phyloP scores from a whole-genome alignment of 352 stramenopile species.

The Phytophthora brassicae region DNA sequence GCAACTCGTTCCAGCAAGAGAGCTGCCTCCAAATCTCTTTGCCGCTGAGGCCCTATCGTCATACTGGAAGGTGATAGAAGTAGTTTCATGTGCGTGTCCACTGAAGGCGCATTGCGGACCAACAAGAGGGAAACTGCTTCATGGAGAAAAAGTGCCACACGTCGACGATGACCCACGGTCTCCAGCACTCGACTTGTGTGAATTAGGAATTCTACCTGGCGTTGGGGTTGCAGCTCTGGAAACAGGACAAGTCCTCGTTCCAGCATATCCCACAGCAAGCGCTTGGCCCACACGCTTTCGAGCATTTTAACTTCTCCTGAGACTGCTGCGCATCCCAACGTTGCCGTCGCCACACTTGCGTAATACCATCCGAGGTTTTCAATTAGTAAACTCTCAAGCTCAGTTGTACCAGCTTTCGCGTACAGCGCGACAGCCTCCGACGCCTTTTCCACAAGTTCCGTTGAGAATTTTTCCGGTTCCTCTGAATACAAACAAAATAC shows the following conservation, averaged over 20 bases:
- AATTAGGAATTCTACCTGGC: conserved; percentile 69
- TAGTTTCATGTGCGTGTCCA: conserved; percentile 18
- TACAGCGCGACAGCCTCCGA: conserved; percentile 76
- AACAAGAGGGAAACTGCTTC: conserved; percentile 62
- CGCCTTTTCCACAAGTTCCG: conserved; percentile 79
- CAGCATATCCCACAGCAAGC: conserved; percentile 66
- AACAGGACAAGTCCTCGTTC: conserved; percentile 61
- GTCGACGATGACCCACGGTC: conserved; percentile 52
- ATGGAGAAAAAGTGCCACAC: conserved; percentile 73
- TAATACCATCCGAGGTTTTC: conserved; percentile 79
- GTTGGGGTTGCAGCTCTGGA: conserved; percentile 44
- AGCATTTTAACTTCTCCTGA: conserved; percentile 40
- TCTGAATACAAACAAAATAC: conserved; percentile 61
- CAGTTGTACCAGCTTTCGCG: conserved; percentile 54
- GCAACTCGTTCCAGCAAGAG: conserved; percentile 56
- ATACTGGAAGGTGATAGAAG: conserved; percentile 30
- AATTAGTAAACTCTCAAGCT: conserved; percentile 75
- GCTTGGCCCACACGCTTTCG: conserved; percentile 72
- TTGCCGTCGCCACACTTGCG: conserved; percentile 36
- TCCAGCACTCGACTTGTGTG: conserved; percentile 72
- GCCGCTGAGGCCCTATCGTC: conserved; percentile 24
- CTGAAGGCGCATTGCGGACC: conserved; percentile 25
- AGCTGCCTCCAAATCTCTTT: conserved; percentile 60
- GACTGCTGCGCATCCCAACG: conserved; percentile 14
- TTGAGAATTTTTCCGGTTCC: conserved; percentile 52